Evolutionary conservation across 169 alveolate genomes (phyloP).

Genomic region (Neospora caninum): DNA sequence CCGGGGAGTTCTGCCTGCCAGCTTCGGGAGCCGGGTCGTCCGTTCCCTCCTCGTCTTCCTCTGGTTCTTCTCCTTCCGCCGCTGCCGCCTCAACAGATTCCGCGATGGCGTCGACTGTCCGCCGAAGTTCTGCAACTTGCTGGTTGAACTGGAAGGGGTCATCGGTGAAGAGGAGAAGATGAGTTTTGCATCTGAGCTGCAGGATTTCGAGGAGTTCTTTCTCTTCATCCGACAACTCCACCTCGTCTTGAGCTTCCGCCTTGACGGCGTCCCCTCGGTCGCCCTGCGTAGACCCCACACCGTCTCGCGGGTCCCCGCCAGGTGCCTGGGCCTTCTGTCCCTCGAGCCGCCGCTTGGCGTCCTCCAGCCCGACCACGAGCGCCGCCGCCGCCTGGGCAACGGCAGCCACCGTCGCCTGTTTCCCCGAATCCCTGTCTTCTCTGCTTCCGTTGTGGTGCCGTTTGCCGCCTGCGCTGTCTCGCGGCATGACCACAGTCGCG

Average conservation of each 20-base stretch:
- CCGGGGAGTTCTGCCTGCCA: too few relatives aligned
- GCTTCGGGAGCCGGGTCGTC: not conserved
- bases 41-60: not conserved
- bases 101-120: not conserved
- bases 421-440: not conserved
- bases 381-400: constrained; percentile 50
- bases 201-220: constrained; percentile 29
- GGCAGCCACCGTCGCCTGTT: constrained; percentile 21
- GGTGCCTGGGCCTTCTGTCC: not conserved
- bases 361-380: not conserved
- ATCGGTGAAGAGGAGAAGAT: constrained; percentile 30
- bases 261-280: not conserved
- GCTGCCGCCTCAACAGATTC: not conserved
- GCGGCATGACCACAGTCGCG: not conserved
- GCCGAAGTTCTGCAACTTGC: constrained; percentile 34
- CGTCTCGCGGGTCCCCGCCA: constrained; percentile 10
- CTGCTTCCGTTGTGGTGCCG: not conserved
- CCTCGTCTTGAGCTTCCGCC: not conserved
- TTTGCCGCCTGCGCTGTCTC: not conserved
- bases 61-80: not conserved
- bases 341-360: not conserved
- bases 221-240: not conserved
- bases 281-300: not conserved
- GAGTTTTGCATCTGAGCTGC: constrained; percentile 26
- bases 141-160: constrained; percentile 34